Evolutionary conservation across 2,329 filamentous ascomycete genomes (phyloP), one percentile per base, ranked within the genome.

Genomic region (Neonectria punicea): DNA sequence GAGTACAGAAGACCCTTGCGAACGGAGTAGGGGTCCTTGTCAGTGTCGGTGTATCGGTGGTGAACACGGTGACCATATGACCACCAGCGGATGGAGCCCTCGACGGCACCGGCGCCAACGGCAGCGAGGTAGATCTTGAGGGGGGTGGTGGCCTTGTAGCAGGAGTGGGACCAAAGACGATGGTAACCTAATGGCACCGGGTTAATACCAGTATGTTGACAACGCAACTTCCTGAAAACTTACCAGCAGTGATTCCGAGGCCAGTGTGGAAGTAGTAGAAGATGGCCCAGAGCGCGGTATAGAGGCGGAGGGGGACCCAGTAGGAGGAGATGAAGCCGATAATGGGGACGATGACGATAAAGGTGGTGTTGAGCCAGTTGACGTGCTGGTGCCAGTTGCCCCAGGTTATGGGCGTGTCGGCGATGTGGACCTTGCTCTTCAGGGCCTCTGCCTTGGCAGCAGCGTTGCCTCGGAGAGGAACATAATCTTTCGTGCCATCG

Each of bases 81-180:
- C 93, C 93, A 97, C 93, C 93, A 97, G 80, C 93, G 87, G 77
- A 94, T 92, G 50, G 93, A 96, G 61, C 93, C 93, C 80, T 97
- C 89, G 61, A 95, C 92, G 70, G 93, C 92, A 81, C 93, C 93
- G 75, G 91, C 92, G 63, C 93, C 93, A 67, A 93, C 89, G 53
- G 90, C 90, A 65, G 93, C 93, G 68, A 97, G 89, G 83, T 93
- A 95, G 76, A 96, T 89, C 80, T 92, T 90, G 63, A 97, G 88
- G 49, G 92, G 92, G 14, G 90, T 80, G 28, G 87, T 87, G 46
- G 92, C 93, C 71, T 92, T 93, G 84, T 94, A 97, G 9, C 92
- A 93, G 53, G 89, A 90, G 81, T 97, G 93, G 76, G 93, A 91
- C 93, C 93, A 97, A 54, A 96, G 87, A 82, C 93, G 88, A 76